phyloP scores from a whole-genome alignment of 1,284 basidiomycete species.

The Puccinia coronata region DNA sequence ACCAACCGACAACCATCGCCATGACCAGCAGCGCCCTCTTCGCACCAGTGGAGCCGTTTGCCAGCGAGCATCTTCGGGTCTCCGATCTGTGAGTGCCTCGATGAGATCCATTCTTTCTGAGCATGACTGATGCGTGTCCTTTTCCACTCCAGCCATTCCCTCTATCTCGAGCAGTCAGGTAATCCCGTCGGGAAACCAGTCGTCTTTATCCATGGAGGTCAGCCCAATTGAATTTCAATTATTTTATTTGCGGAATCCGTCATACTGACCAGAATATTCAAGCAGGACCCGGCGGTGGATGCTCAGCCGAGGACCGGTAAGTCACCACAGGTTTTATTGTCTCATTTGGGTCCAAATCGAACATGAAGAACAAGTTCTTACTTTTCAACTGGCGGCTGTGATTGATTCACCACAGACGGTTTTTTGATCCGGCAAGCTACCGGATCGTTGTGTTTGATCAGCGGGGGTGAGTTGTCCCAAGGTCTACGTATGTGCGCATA shows the following conservation, averaged over 20 bases:
- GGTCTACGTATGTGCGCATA: background rate
- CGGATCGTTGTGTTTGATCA: constrained; percentile 62
- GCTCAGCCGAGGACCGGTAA: constrained; percentile 33
- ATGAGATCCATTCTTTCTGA: background rate
- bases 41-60: constrained; percentile 2
- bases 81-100: constrained; percentile 18
- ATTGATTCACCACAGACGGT: constrained; percentile 66
- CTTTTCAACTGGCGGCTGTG: constrained; percentile 61
- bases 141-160: constrained; percentile 51
- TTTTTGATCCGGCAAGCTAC: constrained; percentile 81
- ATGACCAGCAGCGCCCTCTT: constrained; percentile 22
- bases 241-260: background rate
- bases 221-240: no score
- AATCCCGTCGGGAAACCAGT: constrained; percentile 61
- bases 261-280: background rate
- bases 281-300: constrained; percentile 46
- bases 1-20: background rate
- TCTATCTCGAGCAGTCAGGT: constrained; percentile 55
- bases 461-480: constrained; percentile 36
- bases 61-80: constrained; percentile 23
- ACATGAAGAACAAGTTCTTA: constrained; percentile 73
- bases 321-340: background rate
- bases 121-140: background rate
- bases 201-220: constrained; percentile 73
- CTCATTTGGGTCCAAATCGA: constrained; percentile 52